These are phyloP conservation scores for Quercus mongolica DNA, from an alignment of 306 rosid genomes.

Conservation along the genomic window DNA sequence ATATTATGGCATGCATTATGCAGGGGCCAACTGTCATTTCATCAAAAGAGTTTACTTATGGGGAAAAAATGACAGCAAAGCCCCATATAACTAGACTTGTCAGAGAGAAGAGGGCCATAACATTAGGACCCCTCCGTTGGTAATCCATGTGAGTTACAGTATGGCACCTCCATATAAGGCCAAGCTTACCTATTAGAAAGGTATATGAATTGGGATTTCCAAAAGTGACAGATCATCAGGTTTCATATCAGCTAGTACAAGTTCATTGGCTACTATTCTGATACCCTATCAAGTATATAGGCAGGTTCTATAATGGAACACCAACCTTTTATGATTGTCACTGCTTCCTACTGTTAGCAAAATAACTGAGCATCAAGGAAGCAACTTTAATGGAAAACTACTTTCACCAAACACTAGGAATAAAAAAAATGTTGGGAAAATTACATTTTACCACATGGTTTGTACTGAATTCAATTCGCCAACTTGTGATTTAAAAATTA, in stretches of 20 bases:
- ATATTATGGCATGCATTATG: not conserved
- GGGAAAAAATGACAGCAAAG: not conserved
- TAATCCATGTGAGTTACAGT: constrained; percentile 34
- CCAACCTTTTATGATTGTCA: no score
- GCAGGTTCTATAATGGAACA: no score
- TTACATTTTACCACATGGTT: no score
- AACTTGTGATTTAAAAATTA: no score
- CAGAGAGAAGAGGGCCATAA: not conserved
- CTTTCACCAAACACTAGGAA: no score
- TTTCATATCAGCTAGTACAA: not conserved
- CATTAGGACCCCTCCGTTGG: constrained; percentile 16
- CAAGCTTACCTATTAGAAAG: constrained; percentile 8
- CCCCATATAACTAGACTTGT: no score
- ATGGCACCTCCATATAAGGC: constrained; percentile 20
- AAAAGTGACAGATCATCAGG: constrained; percentile 15
- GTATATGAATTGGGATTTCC: constrained; percentile 21
- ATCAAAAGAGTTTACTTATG: not conserved
- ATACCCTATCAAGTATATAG: no score
- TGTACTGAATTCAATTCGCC: no score
- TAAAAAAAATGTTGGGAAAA: no score
- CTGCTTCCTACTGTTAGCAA: no score
- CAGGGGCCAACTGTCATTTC: not conserved
- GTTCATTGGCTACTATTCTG: not conserved
- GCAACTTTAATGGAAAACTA: no score
- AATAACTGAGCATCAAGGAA: no score